Percentiles rank a stretch among this genome's conserved stretches.
phyloP scores from a whole-genome alignment of 73 alveolate species.

The Symbiodinium natans region DNA sequence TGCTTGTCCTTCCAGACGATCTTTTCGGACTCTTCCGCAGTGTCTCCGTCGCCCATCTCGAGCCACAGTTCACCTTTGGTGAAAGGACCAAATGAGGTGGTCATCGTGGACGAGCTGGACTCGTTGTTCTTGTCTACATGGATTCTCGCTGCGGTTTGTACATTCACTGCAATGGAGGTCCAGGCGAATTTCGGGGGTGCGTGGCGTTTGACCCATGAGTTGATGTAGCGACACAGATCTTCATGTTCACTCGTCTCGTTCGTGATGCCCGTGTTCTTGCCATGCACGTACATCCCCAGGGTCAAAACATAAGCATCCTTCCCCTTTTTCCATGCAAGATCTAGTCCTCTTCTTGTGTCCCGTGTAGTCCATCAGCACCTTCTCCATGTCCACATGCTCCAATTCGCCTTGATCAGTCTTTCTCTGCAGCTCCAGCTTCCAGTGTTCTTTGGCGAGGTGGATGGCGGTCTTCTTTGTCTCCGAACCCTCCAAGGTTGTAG shows the following conservation, averaged over 20 bases:
- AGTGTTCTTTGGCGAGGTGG: not conserved
- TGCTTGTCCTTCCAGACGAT: not conserved
- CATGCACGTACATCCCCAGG: not conserved
- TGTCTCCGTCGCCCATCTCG: not conserved
- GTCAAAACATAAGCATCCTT: not conserved
- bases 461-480: too few relatives aligned
- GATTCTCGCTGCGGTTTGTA: not conserved
- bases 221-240: not conserved
- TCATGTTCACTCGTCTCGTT: not conserved
- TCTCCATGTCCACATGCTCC: not conserved
- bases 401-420: too few relatives aligned
- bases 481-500: too few relatives aligned
- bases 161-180: not conserved
- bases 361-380: not conserved
- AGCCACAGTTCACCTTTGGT: not conserved
- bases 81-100: not conserved
- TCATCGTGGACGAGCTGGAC: not conserved
- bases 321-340: not conserved
- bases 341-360: not conserved
- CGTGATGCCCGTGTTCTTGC: not conserved
- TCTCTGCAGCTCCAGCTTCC: not conserved
- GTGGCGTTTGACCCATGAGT: not conserved
- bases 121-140: not conserved
- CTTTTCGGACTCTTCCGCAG: not conserved
- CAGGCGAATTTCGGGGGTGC: not conserved